phyloP scores from a whole-genome alignment of 208 protist genomes.

The Balamuthia mandrillaris region DNA sequence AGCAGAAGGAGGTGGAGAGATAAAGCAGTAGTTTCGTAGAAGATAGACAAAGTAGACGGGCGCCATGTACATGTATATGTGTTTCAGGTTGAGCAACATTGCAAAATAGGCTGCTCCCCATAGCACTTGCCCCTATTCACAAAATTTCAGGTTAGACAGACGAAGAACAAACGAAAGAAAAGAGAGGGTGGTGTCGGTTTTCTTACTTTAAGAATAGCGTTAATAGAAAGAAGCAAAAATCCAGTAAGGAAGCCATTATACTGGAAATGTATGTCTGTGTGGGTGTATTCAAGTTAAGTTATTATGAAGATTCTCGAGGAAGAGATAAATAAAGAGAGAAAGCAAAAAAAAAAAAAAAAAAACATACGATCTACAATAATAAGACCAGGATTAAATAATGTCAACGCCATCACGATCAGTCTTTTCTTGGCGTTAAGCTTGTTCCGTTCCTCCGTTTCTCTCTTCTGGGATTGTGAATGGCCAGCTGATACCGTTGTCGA shows the following conservation, averaged over 20 bases:
- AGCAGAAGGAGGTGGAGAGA: background rate
- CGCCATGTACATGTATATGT: conserved; percentile 77
- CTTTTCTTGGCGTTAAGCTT: background rate
- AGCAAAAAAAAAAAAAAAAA: background rate
- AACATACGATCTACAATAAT: conserved; percentile 70
- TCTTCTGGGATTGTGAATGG: background rate
- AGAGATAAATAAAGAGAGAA: background rate
- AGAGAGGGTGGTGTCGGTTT: background rate
- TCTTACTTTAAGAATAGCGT: background rate
- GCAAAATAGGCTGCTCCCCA: conserved; percentile 68
- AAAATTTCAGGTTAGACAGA: background rate
- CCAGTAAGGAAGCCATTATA: conserved; percentile 83
- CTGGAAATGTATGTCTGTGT: conserved; percentile 82
- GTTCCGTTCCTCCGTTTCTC: background rate
- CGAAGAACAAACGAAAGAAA: background rate
- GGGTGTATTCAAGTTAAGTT: background rate
- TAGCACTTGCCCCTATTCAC: conserved; percentile 39
- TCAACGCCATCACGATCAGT: background rate
- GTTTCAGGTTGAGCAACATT: conserved; percentile 78
- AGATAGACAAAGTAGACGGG: conserved; percentile 75
- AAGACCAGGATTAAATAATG: conserved; percentile 68
- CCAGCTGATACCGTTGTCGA: background rate
- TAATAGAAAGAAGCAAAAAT: conserved; percentile 67
- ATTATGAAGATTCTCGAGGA: background rate
- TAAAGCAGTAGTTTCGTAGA: conserved; percentile 63